phyloP scores from a whole-genome alignment of 2,329 filamentous ascomycete species.

The Pleoardoris graminearum region DNA sequence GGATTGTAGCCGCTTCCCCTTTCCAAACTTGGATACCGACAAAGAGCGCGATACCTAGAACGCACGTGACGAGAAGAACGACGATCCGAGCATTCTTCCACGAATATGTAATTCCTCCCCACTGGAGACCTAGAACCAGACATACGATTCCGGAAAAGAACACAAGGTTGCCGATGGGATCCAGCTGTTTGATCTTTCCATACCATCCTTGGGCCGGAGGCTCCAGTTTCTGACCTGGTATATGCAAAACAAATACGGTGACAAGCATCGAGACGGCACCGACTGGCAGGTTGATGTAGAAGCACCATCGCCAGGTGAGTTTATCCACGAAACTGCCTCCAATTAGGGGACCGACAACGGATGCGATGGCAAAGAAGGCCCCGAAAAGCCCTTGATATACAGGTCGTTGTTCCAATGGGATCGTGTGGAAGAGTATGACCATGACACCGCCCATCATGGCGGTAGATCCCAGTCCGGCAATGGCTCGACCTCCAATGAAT shows the following conservation, averaged over 20 bases:
- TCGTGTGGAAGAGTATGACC: neutral
- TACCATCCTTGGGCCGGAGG: neutral
- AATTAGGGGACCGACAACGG: constrained; percentile 45
- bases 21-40: constrained; percentile 25
- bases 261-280: neutral
- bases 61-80: constrained; percentile 46
- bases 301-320: constrained; percentile 42
- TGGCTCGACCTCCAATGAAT: constrained; percentile 53
- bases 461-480: constrained; percentile 32
- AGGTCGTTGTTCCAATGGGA: neutral
- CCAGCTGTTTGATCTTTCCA: constrained; percentile 20
- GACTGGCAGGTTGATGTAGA: neutral
- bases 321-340: constrained; percentile 46
- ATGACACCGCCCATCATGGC: neutral
- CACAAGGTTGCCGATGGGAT: constrained; percentile 32
- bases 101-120: constrained; percentile 22
- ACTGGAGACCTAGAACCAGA: constrained; percentile 37
- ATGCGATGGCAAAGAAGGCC: constrained; percentile 20
- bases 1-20: constrained; percentile 19
- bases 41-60: constrained; percentile 49
- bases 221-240: neutral
- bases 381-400: constrained; percentile 31
- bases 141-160: constrained; percentile 33
- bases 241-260: neutral
- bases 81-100: constrained; percentile 52